Percentiles rank a stretch among this genome's conserved stretches.
phyloP scores from a whole-genome alignment of 2,329 filamentous ascomycete species.

The Nothomitra cinnamomea region DNA sequence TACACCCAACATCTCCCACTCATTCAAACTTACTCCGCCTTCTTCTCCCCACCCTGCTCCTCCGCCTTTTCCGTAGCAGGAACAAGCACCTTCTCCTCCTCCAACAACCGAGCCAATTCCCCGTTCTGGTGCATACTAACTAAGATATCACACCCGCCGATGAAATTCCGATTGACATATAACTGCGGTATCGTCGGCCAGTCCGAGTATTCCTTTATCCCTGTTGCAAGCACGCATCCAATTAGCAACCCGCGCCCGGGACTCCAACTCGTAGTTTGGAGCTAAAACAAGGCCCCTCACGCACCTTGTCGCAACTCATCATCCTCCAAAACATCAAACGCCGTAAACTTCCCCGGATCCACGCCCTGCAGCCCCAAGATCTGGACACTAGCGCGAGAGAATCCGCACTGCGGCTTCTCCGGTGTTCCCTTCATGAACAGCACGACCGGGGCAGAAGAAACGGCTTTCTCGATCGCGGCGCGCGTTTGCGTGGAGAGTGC shows the following conservation, averaged over 20 bases:
- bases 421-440: constrained; percentile 99
- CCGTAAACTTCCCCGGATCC: constrained; percentile 89
- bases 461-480: constrained; percentile 76
- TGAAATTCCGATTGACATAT: constrained; percentile 88
- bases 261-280: too few relatives aligned
- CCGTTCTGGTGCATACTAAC: constrained; percentile 96
- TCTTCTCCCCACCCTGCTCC: not conserved
- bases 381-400: constrained; percentile 88
- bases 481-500: constrained; percentile 67
- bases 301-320: constrained; percentile 70
- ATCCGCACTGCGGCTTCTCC: constrained; percentile 89
- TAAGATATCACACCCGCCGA: constrained; percentile 94
- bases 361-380: constrained; percentile 90
- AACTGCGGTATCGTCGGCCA: constrained; percentile 98
- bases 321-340: constrained; percentile 94
- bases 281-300: too few relatives aligned
- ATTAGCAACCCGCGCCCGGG: constrained; percentile 1
- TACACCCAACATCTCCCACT: not conserved
- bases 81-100: constrained; percentile 78
- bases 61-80: constrained; percentile 30
- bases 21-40: not conserved
- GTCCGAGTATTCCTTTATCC: constrained; percentile 97
- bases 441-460: constrained; percentile 76
- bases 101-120: constrained; percentile 75
- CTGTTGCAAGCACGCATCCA: constrained; percentile 28